Evolutionary conservation across 306 rosid species (phyloP).

Genomic region (Crotalaria pallida): DNA sequence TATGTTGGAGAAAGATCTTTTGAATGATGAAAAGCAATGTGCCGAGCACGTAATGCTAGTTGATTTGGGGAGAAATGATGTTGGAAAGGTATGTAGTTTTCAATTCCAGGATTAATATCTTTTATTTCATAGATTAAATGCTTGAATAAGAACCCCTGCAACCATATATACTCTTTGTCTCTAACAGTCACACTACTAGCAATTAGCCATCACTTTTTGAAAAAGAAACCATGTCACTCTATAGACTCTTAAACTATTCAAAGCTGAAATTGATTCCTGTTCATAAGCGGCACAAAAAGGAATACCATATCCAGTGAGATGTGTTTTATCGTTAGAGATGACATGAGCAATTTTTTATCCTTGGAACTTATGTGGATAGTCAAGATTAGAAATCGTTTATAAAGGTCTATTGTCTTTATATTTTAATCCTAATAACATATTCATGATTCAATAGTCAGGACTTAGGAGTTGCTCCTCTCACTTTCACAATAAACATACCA

Average conservation of each 20-base stretch:
- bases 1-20: constrained; percentile 74
- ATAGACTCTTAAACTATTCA: neutral
- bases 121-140: neutral
- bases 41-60: constrained; percentile 96
- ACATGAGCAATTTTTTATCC: neutral
- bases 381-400: neutral
- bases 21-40: constrained; percentile 80
- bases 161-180: too few relatives aligned
- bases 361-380: neutral
- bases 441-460: neutral
- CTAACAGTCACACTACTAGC: neutral
- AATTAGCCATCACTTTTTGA: neutral
- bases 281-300: neutral
- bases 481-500: neutral
- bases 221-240: neutral
- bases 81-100: constrained; percentile 71
- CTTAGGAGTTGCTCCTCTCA: neutral
- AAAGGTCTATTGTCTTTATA: neutral
- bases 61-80: constrained; percentile 96
- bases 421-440: neutral
- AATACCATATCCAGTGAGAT: neutral
- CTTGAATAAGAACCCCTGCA: neutral
- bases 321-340: neutral
- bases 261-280: neutral
- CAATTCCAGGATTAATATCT: constrained; percentile 8